Evolutionary conservation across 2,329 filamentous ascomycete species (phyloP).

Genomic region (Chaetomium sp.): DNA sequence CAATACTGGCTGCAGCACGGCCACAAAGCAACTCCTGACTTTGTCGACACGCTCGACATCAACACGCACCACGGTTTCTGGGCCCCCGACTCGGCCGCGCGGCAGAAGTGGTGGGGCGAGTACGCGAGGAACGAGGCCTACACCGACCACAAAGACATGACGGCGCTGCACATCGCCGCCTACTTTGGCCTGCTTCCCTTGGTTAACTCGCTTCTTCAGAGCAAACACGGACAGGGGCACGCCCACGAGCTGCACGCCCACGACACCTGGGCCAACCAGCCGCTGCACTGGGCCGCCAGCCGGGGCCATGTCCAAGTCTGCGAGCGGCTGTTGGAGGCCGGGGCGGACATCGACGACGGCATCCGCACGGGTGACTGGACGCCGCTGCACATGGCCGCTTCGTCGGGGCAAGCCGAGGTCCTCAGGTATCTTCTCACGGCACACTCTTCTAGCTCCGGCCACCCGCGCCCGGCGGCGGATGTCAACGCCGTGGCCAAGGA

Average conservation of each 20-base stretch:
- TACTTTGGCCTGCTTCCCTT: not conserved
- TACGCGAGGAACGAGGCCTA: not conserved
- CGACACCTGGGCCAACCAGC: not conserved
- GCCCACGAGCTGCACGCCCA: not conserved
- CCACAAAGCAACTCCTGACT: not conserved
- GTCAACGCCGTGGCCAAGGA: not conserved
- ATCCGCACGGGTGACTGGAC: not conserved
- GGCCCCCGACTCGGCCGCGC: not conserved
- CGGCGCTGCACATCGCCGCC: not conserved
- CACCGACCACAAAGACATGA: not conserved
- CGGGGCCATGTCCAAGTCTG: not conserved
- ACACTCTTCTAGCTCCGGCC: not conserved
- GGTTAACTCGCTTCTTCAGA: not conserved
- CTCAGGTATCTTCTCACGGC: not conserved
- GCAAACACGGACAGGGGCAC: not conserved
- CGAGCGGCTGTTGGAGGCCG: not conserved
- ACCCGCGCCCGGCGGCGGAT: not conserved
- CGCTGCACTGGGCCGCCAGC: not conserved
- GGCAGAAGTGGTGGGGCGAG: not conserved
- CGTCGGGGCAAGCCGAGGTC: not conserved
- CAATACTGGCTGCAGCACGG: not conserved
- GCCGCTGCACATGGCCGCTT: not conserved
- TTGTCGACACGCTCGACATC: not conserved
- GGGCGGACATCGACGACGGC: not conserved
- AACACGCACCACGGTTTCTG: not conserved